Conservation (phyloP, 208 protist genomes). For the Trypanosoma avium region DNA sequence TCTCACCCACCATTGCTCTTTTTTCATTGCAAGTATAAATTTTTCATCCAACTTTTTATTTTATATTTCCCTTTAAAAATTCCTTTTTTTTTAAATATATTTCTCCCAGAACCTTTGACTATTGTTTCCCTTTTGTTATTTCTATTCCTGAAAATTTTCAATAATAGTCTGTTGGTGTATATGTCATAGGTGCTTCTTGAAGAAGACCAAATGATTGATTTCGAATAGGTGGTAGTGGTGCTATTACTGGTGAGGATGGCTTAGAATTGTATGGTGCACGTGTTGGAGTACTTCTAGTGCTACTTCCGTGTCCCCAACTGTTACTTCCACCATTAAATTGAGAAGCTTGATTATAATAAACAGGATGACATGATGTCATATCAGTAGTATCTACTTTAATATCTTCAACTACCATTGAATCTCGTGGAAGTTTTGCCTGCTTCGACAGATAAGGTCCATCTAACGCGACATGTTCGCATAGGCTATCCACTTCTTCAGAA, state of each 20-base stretch:
- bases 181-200: no score
- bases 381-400: slow-evolving; percentile 43
- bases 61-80: no score
- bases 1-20: no score
- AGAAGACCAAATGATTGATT: no score
- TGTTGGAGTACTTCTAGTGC: slow-evolving; percentile 1
- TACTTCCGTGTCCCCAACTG: slow-evolving; percentile 18
- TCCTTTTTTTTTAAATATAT: no score
- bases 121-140: no score
- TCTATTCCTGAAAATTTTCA: no score
- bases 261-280: not conserved
- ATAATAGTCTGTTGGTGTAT: no score
- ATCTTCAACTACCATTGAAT: slow-evolving; percentile 87
- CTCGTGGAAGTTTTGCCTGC: slow-evolving; percentile 62
- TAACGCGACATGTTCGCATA: slow-evolving; percentile 80
- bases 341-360: not conserved
- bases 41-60: no score
- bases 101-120: no score
- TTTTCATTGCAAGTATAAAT: no score
- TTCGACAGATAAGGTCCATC: slow-evolving; percentile 55
- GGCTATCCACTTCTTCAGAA: slow-evolving; percentile 63
- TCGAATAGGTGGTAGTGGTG: slow-evolving; percentile 1
- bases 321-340: not conserved
- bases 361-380: not conserved
- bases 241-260: slow-evolving; percentile 2